Conservation (phyloP, 257 asterid genomes). For the Ophiorrhiza pumila region DNA sequence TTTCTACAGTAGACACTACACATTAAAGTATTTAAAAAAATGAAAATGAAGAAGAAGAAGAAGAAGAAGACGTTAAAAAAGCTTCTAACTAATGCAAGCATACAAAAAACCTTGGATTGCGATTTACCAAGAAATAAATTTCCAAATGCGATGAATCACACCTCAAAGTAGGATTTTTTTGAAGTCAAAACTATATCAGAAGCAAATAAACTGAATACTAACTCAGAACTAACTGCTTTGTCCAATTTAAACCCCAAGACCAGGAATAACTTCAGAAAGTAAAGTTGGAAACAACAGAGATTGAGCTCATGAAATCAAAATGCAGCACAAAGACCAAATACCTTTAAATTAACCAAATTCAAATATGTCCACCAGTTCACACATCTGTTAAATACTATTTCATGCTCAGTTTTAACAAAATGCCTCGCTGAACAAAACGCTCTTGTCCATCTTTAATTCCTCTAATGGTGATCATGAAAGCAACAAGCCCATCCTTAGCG, state of each 20-base stretch:
- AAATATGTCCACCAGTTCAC: background rate
- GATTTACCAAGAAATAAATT: no score
- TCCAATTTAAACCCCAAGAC: background rate
- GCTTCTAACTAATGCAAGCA: no score
- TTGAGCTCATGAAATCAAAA: background rate
- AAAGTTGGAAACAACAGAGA: background rate
- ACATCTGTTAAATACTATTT: background rate
- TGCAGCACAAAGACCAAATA: background rate
- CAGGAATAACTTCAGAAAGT: background rate
- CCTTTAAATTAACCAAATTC: background rate
- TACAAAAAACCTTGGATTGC: no score
- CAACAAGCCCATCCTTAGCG: constrained; percentile 5
- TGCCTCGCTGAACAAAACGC: background rate
- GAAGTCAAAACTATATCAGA: no score
- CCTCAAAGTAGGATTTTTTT: no score
- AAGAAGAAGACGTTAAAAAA: no score
- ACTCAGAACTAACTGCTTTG: no score
- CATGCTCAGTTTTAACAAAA: background rate
- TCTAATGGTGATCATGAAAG: background rate
- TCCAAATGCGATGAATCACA: no score
- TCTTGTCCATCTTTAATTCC: background rate
- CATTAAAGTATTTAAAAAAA: no score
- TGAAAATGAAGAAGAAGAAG: no score
- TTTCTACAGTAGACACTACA: no score
- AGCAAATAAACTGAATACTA: no score